Evolutionary conservation across 768 basidiomycete genomes (phyloP).

Genomic region (Amanita exitialis): DNA sequence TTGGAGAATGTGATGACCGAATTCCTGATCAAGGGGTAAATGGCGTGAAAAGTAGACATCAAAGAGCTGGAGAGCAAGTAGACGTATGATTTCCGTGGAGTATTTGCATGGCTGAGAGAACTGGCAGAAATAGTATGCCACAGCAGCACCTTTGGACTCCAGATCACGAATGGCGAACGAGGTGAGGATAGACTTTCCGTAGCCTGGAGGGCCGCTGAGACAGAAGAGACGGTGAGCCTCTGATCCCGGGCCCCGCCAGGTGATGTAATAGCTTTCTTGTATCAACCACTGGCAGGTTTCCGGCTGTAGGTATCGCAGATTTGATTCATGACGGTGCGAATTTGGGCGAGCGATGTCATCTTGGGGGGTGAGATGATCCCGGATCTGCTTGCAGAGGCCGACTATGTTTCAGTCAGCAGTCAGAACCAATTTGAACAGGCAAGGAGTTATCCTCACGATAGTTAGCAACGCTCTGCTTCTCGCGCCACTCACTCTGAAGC

Average conservation of each 20-base stretch:
- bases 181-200: neutral
- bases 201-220: neutral
- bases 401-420: neutral
- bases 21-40: neutral
- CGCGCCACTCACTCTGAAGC: neutral
- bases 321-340: neutral
- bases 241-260: neutral
- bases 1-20: neutral
- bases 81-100: neutral
- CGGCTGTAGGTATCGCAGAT: neutral
- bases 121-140: constrained; percentile 1
- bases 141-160: neutral
- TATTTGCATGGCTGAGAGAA: neutral
- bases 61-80: neutral
- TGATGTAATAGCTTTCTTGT: neutral
- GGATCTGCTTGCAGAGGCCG: neutral
- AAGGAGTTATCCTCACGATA: neutral
- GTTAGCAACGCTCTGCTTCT: neutral
- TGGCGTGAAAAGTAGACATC: neutral
- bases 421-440: neutral
- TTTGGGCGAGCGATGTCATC: neutral
- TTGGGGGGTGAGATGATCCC: neutral
- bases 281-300: neutral
- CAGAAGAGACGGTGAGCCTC: neutral
- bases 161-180: neutral